A percentile compares a stretch with the other conserved stretches of the same genome.
Evolutionary conservation across 2,329 filamentous ascomycete species (phyloP).

Genomic region (Monosporascus sp.): DNA sequence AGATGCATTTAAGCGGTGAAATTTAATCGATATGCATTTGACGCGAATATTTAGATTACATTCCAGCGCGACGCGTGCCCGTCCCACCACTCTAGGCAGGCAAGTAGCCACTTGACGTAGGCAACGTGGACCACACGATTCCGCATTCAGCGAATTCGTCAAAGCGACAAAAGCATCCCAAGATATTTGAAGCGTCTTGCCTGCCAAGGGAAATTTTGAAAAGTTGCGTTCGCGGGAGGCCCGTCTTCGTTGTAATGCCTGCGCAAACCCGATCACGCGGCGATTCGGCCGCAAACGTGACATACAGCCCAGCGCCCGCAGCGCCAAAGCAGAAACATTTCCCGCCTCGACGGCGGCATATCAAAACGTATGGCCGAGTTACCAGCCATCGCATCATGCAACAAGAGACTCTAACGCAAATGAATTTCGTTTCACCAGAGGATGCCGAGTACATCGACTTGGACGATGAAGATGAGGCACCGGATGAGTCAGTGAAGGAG

Average conservation of each 20-base stretch:
- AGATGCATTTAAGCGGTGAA: constrained; percentile 11
- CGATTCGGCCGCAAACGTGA: constrained; percentile 9
- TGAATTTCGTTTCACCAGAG: constrained; percentile 21
- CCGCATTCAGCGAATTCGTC: too few relatives aligned
- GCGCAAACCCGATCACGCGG: constrained; percentile 16
- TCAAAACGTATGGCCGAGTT: constrained; percentile 21
- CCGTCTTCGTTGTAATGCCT: constrained; percentile 12
- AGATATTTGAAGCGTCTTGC: neutral
- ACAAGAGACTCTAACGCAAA: constrained; percentile 26
- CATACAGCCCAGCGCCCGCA: constrained; percentile 19
- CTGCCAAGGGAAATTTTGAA: neutral
- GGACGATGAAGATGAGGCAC: constrained; percentile 10
- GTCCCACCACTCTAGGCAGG: too few relatives aligned
- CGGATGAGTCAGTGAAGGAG: constrained; percentile 8
- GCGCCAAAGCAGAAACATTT: constrained; percentile 22
- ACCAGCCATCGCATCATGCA: constrained; percentile 10
- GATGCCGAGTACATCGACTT: constrained; percentile 10
- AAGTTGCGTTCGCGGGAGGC: neutral
- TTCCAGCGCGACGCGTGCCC: neutral
- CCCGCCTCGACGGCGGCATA: constrained; percentile 15
- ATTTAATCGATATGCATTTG: constrained; percentile 23
- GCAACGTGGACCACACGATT: too few relatives aligned
- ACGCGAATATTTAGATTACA: constrained; percentile 13
- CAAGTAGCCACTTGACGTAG: too few relatives aligned
- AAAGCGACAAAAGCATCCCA: neutral